Base-by-base conservation (phyloP, 441 rosid genomes). In the Populus hybrid region DNA sequence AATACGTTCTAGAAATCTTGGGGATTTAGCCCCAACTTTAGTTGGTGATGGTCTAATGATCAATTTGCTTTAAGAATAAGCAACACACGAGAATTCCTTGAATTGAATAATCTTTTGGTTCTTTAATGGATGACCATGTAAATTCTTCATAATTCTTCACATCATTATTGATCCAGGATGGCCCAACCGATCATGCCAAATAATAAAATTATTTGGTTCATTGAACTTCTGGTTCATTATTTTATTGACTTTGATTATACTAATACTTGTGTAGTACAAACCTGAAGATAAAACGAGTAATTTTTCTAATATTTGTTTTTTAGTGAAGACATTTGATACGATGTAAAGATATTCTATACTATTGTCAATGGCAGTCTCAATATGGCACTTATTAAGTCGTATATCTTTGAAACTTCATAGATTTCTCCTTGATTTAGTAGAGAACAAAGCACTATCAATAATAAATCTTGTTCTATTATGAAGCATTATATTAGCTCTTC, bases 351-450 rank as follows among this genome's bases (percentile, higher is more conserved):
- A 79, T 75, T 82, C 12, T 20, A 21, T 18, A 26, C 64, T 21
- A 2, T 23, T 32, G 8, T 81, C 18, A 36, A 16, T 46, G 0
- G 1, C 21, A 9, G 73, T 74, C 26, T 61, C 35, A 28, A 80
- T 21, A 32, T 77, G 74, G 23, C 68, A 67, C 3, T 23, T 10
- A 28, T 78, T 81, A 0, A 1, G 10, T 1, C 18, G 6, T 6
- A 30, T 82, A 76, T 76, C 67, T 82, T 75, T 76, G 23, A 79
- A 69, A 36, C 73, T 72, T 7, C 30, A 20, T 2, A 78, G 1
- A 71, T 72, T 79, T 67, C 26, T 59, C 16, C 68, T 59, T 30
- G 74, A 57, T 8, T 40, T 61, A 10, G 50, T 20, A 18, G 36
- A 71, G 18, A 24, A 77, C 64, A 67, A 38, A 8, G 21, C 73